Conservation (phyloP, 495 filamentous ascomycete species). For the Penicillium atrosanguineum region DNA sequence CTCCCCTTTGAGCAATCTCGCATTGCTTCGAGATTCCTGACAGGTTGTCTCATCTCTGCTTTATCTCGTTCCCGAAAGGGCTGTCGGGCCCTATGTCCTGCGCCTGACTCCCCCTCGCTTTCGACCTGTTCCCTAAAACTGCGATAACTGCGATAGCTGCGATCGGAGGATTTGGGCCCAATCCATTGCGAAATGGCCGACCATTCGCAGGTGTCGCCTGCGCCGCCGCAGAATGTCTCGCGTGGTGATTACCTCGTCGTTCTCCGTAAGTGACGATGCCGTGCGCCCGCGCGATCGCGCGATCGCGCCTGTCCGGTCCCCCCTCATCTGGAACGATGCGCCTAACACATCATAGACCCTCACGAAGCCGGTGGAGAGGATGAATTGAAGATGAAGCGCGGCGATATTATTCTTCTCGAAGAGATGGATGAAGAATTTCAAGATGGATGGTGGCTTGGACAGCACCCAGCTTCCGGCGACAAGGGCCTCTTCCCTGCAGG, state of each 20-base stretch:
- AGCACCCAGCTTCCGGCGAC: slow-evolving; percentile 68
- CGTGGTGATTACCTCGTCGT: slow-evolving; percentile 71
- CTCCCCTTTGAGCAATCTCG: slow-evolving; percentile 21
- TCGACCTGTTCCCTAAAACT: slow-evolving; percentile 1
- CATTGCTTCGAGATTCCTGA: slow-evolving; percentile 18
- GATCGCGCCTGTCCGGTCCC: slow-evolving; percentile 1
- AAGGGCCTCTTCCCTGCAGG: slow-evolving; percentile 90
- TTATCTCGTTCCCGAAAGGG: slow-evolving; percentile 22
- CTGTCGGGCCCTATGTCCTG: slow-evolving; percentile 30
- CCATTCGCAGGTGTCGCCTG: slow-evolving; percentile 12
- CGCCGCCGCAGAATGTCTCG: slow-evolving; percentile 44
- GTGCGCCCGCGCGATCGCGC: slow-evolving; percentile 13
- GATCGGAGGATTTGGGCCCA: slow-evolving; percentile 10
- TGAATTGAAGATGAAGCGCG: slow-evolving; percentile 83
- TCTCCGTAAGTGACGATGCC: slow-evolving; percentile 61
- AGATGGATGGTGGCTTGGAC: slow-evolving; percentile 95
- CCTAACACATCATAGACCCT: slow-evolving; percentile 56
- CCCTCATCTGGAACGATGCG: slow-evolving; percentile 4
- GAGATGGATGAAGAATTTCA: slow-evolving; percentile 97
- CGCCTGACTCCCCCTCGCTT: slow-evolving; percentile 16
- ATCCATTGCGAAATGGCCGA: slow-evolving; percentile 35
- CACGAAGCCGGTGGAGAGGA: slow-evolving; percentile 83
- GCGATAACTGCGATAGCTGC: not conserved
- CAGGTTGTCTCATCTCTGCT: slow-evolving; percentile 5
- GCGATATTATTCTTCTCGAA: slow-evolving; percentile 86